Evolutionary conservation across 208 protist species (phyloP).

Genomic region (Borovskyia barvae): DNA sequence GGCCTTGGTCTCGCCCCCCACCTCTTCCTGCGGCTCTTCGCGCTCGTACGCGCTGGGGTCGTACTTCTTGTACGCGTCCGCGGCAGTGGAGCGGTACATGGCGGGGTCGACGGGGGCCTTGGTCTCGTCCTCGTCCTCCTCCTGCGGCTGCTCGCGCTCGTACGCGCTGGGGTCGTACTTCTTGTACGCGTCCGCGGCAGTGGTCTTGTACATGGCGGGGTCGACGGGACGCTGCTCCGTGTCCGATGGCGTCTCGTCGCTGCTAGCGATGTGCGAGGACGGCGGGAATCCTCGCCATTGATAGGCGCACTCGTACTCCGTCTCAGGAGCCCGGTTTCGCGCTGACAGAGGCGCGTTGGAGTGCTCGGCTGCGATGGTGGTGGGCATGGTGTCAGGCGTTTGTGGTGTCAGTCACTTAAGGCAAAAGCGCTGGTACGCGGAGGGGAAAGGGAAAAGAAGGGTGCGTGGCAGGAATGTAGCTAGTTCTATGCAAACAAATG

Average conservation of each 20-base stretch:
- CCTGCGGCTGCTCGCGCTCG: slow-evolving; percentile 18
- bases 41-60: slow-evolving; percentile 20
- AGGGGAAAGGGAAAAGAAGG: too few relatives aligned
- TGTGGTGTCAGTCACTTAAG: too few relatives aligned
- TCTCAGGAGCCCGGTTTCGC: neutral
- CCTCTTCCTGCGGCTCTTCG: neutral
- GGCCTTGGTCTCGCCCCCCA: neutral
- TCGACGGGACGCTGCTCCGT: neutral
- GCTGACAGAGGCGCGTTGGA: neutral
- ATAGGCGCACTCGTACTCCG: slow-evolving; percentile 37
- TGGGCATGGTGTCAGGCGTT: slow-evolving; percentile 1
- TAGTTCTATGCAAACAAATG: too few relatives aligned
- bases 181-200: slow-evolving; percentile 40
- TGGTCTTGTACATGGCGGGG: slow-evolving; percentile 54
- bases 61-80: slow-evolving; percentile 18
- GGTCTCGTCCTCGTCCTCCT: slow-evolving; percentile 5
- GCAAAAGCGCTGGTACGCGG: too few relatives aligned
- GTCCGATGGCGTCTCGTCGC: neutral
- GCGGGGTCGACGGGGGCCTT: slow-evolving; percentile 20
- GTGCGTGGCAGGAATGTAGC: too few relatives aligned
- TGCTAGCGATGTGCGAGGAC: neutral
- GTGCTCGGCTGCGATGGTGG: neutral
- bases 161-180: slow-evolving; percentile 42
- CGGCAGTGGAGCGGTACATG: slow-evolving; percentile 19
- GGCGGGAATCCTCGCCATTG: slow-evolving; percentile 26